Evolutionary conservation across 495 filamentous ascomycete species (phyloP).

Genomic region (Talaromyces ruber): DNA sequence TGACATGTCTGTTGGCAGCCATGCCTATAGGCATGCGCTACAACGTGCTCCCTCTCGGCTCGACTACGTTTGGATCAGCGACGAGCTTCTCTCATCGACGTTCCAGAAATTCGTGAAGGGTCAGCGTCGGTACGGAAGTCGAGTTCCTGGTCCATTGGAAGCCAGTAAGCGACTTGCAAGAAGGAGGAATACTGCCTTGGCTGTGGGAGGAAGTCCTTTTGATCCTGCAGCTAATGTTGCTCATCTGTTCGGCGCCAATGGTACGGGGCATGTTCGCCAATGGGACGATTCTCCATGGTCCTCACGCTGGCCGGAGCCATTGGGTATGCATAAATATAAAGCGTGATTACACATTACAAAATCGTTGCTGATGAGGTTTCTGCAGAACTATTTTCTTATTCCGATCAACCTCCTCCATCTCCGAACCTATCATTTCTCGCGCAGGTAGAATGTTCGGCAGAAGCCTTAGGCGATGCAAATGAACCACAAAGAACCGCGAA

Average conservation of each 20-base stretch:
- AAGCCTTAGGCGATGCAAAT: not conserved
- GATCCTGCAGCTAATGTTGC: constrained; percentile 27
- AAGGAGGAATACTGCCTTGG: constrained; percentile 40
- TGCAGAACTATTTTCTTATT: constrained; percentile 3
- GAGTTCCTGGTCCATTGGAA: constrained; percentile 51
- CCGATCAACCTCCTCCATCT: constrained; percentile 2
- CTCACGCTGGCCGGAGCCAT: constrained; percentile 14
- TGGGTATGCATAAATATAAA: constrained; percentile 16
- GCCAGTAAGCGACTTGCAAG: constrained; percentile 44
- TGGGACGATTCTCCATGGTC: constrained; percentile 28
- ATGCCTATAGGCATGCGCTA: constrained; percentile 35
- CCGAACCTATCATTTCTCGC: constrained; percentile 1
- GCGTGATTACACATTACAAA: no score
- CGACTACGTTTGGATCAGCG: constrained; percentile 46
- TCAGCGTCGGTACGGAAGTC: constrained; percentile 42
- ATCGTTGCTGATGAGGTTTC: not conserved
- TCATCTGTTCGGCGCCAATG: constrained; percentile 35
- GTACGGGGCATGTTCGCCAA: constrained; percentile 32
- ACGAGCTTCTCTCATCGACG: constrained; percentile 41
- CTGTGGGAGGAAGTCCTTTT: constrained; percentile 18
- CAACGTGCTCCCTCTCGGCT: constrained; percentile 15
- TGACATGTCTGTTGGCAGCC: constrained; percentile 35
- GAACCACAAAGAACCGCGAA: not conserved
- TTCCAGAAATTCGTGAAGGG: constrained; percentile 39
- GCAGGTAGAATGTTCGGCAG: not conserved